Conservation (phyloP, 2,329 filamentous ascomycete species). For the Diplodia sapinea region DNA sequence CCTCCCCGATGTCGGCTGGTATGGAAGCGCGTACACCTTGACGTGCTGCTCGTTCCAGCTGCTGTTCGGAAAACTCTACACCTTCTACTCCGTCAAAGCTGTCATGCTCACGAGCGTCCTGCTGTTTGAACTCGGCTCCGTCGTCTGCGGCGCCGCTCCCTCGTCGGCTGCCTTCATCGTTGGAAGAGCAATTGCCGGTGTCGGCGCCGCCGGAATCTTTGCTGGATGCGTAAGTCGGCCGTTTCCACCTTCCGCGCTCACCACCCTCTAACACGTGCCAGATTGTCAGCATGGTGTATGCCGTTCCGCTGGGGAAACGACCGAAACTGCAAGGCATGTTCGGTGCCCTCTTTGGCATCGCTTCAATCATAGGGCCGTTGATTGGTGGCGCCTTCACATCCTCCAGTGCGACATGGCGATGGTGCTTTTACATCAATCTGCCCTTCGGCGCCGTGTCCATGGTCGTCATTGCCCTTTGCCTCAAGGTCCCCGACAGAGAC, state of each 20-base stretch:
- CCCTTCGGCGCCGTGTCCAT: constrained; percentile 52
- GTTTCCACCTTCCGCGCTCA: constrained; percentile 46
- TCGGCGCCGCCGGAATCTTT: constrained; percentile 59
- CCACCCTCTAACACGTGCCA: neutral
- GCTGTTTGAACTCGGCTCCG: constrained; percentile 61
- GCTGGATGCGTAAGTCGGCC: constrained; percentile 55
- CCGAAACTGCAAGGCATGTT: constrained; percentile 2
- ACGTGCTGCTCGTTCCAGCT: constrained; percentile 54
- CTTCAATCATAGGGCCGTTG: constrained; percentile 37
- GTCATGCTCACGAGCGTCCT: constrained; percentile 42
- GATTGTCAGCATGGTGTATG: constrained; percentile 9
- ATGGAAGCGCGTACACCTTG: constrained; percentile 51
- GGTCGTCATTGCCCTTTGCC: constrained; percentile 48
- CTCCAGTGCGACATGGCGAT: constrained; percentile 45
- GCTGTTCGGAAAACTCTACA: constrained; percentile 55
- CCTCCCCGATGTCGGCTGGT: constrained; percentile 46
- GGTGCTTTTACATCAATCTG: constrained; percentile 53
- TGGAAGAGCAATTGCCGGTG: constrained; percentile 57
- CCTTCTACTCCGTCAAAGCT: constrained; percentile 47
- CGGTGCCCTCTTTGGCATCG: constrained; percentile 31
- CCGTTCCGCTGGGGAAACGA: constrained; percentile 50
- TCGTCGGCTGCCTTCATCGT: constrained; percentile 49
- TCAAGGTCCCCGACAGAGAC: constrained; percentile 40
- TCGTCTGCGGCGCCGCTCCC: constrained; percentile 52
- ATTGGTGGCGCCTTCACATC: constrained; percentile 34